Base-by-base conservation (phyloP, 208 protist species). In the Hexamita inflata region DNA sequence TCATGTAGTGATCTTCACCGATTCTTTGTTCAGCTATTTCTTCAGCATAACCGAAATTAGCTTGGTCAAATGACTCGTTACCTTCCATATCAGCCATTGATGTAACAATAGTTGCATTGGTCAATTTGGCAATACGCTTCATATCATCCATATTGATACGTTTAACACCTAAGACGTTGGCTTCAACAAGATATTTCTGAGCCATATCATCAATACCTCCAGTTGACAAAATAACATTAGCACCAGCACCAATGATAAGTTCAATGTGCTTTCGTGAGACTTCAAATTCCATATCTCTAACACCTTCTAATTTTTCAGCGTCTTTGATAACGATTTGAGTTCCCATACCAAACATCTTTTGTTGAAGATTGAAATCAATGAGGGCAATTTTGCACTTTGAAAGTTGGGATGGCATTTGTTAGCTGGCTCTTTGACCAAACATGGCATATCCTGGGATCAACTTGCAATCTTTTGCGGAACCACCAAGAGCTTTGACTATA, bases 211-310 rank as follows among this genome's bases (percentile, higher is more conserved):
- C 78, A 42, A 82, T 68, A 32, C 75, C 89, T 90, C 90, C 97
- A 2, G 96, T 95, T n/a, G 94, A 97, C 58, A 99, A 86, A 62
- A 99, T 91, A 28, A 98, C 95, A 81, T 98, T 99, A 29, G 94
- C 94, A 59, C 95, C 96, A 2, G 92, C 88, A 7, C 90, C 88
- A 30, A 98, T 86, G 84, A 99, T 93, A 84, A 95, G 91, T 80
- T 95, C 82, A 60, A 97, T 94, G 76, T 91, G 86, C 82, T 95
- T 91, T 84, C 94, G 94, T 19, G 92, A 91, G 49, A 99, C 95
- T 79, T 97, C 90, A 35, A 89, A 80, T 86, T 99, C 96, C 34
- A 92, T 83, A 80, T 92, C 38, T n/a, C 78, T 49, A 75, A 98
- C 96, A 15, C 82, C 90, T 84, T 98, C 92, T 0, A 98, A 87